phyloP scores from a whole-genome alignment of 768 basidiomycete genomes.

The Russula earlei region DNA sequence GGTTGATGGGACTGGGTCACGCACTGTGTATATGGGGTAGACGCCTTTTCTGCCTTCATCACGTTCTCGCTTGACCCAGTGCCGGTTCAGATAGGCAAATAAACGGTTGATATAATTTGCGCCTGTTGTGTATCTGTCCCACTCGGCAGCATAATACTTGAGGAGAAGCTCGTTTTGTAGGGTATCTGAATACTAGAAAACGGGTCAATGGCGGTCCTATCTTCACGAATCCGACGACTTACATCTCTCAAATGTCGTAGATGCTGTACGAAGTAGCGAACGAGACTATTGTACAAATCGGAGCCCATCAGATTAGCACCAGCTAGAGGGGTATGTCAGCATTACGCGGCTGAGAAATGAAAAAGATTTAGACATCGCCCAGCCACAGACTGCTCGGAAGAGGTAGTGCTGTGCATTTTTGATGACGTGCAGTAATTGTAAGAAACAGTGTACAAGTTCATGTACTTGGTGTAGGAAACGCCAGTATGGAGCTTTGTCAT shows the following conservation, averaged over 20 bases:
- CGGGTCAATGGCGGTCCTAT: neutral
- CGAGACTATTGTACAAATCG: slow-evolving; percentile 92
- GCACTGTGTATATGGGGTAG: slow-evolving; percentile 91
- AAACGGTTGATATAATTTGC: slow-evolving; percentile 96
- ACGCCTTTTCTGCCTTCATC: slow-evolving; percentile 94
- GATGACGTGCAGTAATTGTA: slow-evolving; percentile 98
- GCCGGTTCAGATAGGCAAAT: slow-evolving; percentile 96
- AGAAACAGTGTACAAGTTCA: slow-evolving; percentile 82
- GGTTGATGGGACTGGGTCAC: slow-evolving; percentile 24
- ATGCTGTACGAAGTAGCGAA: slow-evolving; percentile 81
- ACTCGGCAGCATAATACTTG: slow-evolving; percentile 85
- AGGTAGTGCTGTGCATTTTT: slow-evolving; percentile 50
- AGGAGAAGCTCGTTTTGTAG: slow-evolving; percentile 83
- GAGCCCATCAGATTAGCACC: slow-evolving; percentile 96
- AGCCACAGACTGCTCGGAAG: slow-evolving; percentile 30
- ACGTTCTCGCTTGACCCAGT: slow-evolving; percentile 98
- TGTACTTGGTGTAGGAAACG: slow-evolving; percentile 84
- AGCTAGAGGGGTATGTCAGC: slow-evolving; percentile 33
- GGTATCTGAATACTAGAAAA: slow-evolving; percentile 56
- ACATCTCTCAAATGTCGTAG: slow-evolving; percentile 58
- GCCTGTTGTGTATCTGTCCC: slow-evolving; percentile 95
- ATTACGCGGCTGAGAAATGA: neutral
- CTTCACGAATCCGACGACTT: slow-evolving; percentile 28
- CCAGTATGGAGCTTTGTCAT: slow-evolving; percentile 87
- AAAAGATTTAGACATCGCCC: slow-evolving; percentile 41